phyloP scores from a whole-genome alignment of 345 rosid genomes.

The Citrus sp. region DNA sequence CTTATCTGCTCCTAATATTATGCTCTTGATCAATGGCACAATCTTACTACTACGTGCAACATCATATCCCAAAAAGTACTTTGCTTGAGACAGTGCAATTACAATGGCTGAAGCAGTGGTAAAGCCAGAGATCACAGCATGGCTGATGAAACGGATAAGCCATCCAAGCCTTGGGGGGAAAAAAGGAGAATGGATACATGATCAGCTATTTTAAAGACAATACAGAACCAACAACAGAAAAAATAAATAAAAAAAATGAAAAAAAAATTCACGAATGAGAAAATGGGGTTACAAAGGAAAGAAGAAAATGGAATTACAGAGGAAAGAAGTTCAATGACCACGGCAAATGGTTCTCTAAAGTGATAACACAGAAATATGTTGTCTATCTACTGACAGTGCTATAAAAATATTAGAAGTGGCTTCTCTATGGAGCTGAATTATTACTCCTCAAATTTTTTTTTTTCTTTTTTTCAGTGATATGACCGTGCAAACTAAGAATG shows the following conservation, averaged over 20 bases:
- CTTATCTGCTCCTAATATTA: conserved; percentile 84
- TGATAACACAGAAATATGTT: neutral
- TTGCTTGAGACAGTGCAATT: conserved; percentile 90
- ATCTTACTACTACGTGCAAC: conserved; percentile 82
- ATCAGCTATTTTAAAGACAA: neutral
- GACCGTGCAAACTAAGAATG: neutral
- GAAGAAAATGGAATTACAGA: neutral
- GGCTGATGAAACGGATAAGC: conserved; percentile 98
- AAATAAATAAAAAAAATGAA: no score
- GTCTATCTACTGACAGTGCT: neutral
- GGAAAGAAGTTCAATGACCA: conserved; percentile 3
- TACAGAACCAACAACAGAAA: neutral
- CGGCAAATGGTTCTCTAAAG: neutral
- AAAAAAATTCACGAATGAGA: neutral
- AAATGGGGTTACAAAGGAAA: neutral
- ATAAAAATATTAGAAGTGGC: neutral
- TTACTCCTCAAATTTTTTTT: neutral
- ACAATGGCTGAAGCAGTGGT: conserved; percentile 94
- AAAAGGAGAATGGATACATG: neutral
- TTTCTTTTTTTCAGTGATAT: neutral
- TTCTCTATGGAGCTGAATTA: neutral
- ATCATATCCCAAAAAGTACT: conserved; percentile 89
- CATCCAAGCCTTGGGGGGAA: conserved; percentile 81
- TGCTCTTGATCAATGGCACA: conserved; percentile 83
- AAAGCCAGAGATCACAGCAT: conserved; percentile 98